Conservation (phyloP, 352 stramenopile genomes). For the Globisporangium cystogenes region DNA sequence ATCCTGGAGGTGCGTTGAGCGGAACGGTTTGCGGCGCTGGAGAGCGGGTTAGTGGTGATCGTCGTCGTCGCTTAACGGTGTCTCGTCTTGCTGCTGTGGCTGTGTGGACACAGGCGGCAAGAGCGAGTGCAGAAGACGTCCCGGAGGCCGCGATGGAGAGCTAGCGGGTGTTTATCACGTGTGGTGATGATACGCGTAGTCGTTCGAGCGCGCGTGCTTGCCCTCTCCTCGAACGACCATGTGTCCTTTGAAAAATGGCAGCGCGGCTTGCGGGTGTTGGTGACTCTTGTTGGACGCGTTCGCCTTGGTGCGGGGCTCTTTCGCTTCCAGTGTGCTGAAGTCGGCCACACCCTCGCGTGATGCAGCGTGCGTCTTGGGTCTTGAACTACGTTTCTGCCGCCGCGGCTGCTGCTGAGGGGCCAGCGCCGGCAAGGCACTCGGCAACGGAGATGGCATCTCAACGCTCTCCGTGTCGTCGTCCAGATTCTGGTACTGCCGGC, state of each 20-base stretch:
- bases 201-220: constrained; percentile 30
- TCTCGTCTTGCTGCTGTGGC: background rate
- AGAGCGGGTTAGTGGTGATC: too few relatives aligned
- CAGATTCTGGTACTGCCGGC: constrained; percentile 21
- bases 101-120: constrained; percentile 16
- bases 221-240: constrained; percentile 52
- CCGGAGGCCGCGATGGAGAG: constrained; percentile 10
- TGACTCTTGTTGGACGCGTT: constrained; percentile 15
- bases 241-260: constrained; percentile 72
- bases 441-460: constrained; percentile 8
- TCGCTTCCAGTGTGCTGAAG: constrained; percentile 12
- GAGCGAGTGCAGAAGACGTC: constrained; percentile 1
- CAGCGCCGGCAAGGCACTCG: constrained; percentile 4
- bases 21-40: background rate
- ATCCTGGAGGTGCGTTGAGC: constrained; percentile 52
- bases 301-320: constrained; percentile 3
- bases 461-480: constrained; percentile 20
- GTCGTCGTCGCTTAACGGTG: constrained; percentile 4
- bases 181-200: constrained; percentile 34
- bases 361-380: constrained; percentile 3
- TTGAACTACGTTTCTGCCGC: constrained; percentile 14
- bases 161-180: constrained; percentile 11
- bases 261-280: constrained; percentile 16
- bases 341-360: constrained; percentile 3
- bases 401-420: constrained; percentile 8